phyloP scores from a whole-genome alignment of 768 basidiomycete genomes.

The Russula lepida region DNA sequence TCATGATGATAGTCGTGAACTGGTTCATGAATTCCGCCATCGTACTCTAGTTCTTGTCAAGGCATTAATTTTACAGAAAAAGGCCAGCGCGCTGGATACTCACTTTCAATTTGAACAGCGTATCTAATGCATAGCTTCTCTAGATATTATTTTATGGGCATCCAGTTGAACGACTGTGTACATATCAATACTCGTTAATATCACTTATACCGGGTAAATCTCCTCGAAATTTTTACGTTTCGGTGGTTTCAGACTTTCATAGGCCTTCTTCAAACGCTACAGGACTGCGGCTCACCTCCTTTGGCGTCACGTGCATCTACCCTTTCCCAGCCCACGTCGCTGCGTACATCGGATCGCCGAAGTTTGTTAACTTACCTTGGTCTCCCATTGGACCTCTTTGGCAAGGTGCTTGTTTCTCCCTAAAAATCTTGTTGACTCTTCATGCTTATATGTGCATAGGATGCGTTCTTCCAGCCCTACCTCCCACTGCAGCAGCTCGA shows the following conservation, averaged over 20 bases:
- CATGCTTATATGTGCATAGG: conserved; percentile 33
- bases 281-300: conserved; percentile 86
- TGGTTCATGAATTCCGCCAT: conserved; percentile 90
- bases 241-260: neutral
- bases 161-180: conserved; percentile 92
- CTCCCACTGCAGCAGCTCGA: conserved; percentile 93
- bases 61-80: conserved; percentile 86
- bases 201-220: conserved; percentile 78
- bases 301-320: conserved; percentile 54
- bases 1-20: conserved; percentile 55
- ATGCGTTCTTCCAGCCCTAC: conserved; percentile 97
- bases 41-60: conserved; percentile 90
- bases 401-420: conserved; percentile 47
- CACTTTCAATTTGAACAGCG: neutral
- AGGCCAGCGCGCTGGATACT: conserved; percentile 40
- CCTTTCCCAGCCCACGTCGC: conserved; percentile 63
- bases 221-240: neutral
- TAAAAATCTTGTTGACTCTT: neutral
- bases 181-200: conserved; percentile 95
- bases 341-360: conserved; percentile 82
- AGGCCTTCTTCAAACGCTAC: conserved; percentile 83
- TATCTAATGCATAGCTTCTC: neutral
- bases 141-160: conserved; percentile 97
- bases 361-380: conserved; percentile 91
- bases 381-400: conserved; percentile 89